Conservation (phyloP, 257 asterid genomes). For the Solanum corneliomulleri region DNA sequence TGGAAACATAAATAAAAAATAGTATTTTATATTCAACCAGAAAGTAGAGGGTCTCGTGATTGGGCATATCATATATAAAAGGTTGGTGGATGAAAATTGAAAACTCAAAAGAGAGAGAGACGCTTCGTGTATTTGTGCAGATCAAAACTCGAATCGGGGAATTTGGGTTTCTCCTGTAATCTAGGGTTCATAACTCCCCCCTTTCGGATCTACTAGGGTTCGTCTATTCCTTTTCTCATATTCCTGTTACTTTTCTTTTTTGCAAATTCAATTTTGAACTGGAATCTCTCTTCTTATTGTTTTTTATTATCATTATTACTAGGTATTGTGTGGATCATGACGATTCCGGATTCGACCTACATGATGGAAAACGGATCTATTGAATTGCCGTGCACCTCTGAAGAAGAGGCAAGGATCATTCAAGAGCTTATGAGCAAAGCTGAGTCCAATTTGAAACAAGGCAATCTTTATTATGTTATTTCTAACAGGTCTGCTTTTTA, state of each 20-base stretch:
- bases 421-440: constrained; percentile 51
- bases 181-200: constrained; percentile 20
- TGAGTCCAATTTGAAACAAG: constrained; percentile 64
- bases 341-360: constrained; percentile 70
- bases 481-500: constrained; percentile 43
- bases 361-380: constrained; percentile 79
- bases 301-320: neutral
- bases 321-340: constrained; percentile 43
- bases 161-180: constrained; percentile 13
- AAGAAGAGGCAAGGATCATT: constrained; percentile 64
- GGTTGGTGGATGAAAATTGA: neutral
- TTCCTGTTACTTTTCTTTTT: neutral
- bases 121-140: neutral
- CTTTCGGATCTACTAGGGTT: neutral
- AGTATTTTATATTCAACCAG: neutral
- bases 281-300: neutral
- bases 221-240: neutral
- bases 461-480: constrained; percentile 56
- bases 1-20: neutral
- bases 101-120: neutral
- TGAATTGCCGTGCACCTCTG: constrained; percentile 75
- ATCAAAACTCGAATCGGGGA: neutral
- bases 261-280: constrained; percentile 11
- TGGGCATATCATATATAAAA: neutral
- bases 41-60: neutral